phyloP scores from a whole-genome alignment of 352 stramenopile species.

The Poterioochromonas sp. region DNA sequence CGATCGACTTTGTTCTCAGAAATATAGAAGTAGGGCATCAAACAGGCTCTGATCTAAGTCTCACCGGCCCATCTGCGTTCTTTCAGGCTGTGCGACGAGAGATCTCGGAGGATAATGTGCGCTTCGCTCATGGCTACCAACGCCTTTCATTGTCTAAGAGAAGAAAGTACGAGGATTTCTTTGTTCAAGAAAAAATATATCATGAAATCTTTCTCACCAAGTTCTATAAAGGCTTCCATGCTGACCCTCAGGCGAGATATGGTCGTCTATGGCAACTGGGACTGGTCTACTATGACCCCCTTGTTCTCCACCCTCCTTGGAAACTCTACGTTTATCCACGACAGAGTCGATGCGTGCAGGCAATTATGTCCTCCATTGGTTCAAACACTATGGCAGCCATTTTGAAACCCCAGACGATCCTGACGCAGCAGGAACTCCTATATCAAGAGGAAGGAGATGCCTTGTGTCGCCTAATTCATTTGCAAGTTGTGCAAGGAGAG shows the following conservation, averaged over 20 bases:
- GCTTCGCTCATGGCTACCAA: background rate
- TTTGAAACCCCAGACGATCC: too few species aligned
- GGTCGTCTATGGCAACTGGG: background rate
- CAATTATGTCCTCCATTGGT: too few species aligned
- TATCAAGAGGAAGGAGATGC: too few species aligned
- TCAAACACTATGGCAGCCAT: too few species aligned
- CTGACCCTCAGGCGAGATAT: background rate
- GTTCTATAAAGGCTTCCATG: slow-evolving; percentile 3
- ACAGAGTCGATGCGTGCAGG: background rate
- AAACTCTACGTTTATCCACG: background rate
- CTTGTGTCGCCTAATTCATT: too few species aligned
- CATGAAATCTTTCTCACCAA: slow-evolving; percentile 4
- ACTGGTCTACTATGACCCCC: background rate
- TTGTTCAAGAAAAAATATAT: slow-evolving; percentile 5
- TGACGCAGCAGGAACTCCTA: too few species aligned
- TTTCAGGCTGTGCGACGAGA: background rate
- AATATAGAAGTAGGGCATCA: background rate
- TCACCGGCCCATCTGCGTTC: background rate
- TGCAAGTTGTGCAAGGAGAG: too few species aligned
- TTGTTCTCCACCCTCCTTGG: background rate
- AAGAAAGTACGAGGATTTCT: background rate
- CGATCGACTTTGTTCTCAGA: background rate
- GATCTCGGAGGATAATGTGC: background rate
- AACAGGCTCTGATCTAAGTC: background rate
- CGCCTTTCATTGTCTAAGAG: background rate